phyloP scores from a whole-genome alignment of 345 rosid genomes.

The Aegle marmelos region DNA sequence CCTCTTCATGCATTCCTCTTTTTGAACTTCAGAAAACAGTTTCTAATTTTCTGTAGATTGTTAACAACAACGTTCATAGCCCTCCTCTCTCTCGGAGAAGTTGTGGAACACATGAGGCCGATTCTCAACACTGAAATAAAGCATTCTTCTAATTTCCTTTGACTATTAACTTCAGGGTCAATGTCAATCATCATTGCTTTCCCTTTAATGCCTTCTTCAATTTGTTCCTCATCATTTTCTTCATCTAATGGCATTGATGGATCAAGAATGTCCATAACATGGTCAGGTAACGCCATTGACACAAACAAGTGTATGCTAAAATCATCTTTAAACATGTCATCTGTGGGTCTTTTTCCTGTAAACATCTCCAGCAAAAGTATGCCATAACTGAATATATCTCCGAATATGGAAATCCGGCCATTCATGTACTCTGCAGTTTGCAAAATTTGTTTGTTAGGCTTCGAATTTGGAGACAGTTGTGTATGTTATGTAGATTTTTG shows the following conservation, averaged over 20 bases:
- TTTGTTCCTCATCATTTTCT: not conserved
- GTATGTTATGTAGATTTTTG: not conserved
- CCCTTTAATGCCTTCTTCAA: not conserved
- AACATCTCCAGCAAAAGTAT: conserved; percentile 32
- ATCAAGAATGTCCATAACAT: conserved; percentile 20
- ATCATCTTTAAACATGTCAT: conserved; percentile 15
- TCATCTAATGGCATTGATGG: conserved; percentile 13
- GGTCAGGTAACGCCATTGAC: conserved; percentile 14
- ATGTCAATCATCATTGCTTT: conserved; percentile 1
- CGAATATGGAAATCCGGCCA: conserved; percentile 12
- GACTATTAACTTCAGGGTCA: not conserved
- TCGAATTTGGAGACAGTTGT: not conserved
- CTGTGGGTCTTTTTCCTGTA: conserved; percentile 32
- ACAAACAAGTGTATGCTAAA: conserved; percentile 10
- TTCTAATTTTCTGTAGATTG: conserved; percentile 13
- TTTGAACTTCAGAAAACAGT: conserved; percentile 1
- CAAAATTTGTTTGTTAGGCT: not conserved
- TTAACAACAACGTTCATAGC: conserved; percentile 16
- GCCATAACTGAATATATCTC: conserved; percentile 32
- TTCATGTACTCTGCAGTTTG: conserved; percentile 21
- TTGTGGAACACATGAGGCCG: conserved; percentile 22
- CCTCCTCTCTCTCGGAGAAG: conserved; percentile 9
- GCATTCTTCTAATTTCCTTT: conserved; percentile 13
- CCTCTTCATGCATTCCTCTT: not conserved
- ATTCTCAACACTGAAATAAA: conserved; percentile 17